Base-by-base conservation (phyloP, 1,284 basidiomycete species). In the Ceratobasidium sp. region DNA sequence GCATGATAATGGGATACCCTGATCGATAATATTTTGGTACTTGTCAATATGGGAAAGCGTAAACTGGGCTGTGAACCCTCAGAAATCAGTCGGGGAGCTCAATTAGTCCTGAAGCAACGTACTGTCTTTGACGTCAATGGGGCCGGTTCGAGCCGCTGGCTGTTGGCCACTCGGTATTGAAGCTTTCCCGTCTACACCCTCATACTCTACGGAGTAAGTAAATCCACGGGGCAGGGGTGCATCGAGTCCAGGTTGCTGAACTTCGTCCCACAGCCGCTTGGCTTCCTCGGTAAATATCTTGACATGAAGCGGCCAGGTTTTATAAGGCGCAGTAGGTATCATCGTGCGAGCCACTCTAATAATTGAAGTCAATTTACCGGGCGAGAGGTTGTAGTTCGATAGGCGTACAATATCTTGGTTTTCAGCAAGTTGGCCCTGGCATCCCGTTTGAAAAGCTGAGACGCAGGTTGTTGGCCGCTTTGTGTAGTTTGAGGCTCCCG, bases 101-200 rank as follows among this genome's bases (percentile, higher is more conserved):
- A 57, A 55, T 65, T n/a, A 41, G 69, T 62, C 27, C 50, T 59
- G 33, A 14, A 55, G 20, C 27, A 46, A 57, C 73, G 30, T 80
- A 92, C 92, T 86, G 82, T 95, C 94, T 46, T 88, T 88, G 12
- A 93, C 89, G 78, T 89, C 87, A 48, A 96, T 90, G 0, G 91
- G 89, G 3, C 88, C 90, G 33, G 79, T 82, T 55, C 90, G 86
- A 27, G 89, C 89, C 12, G 88, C 86, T 3, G 89, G 88, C 2
- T 79, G 50, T 48, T 84, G 79, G 1, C 89, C 88, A 60, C 88
- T 89, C 4, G 60, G 8, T 6, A 44, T 27, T 18, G 44, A 5
- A 5, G 62, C 33, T 75, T 89, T 88, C 0, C 93, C 93, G 81
- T 93, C 90, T 0, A 94, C 92, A 8, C 93, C 93, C 81, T 94